Conservation (phyloP, 2,329 filamentous ascomycete genomes). For the Xylariaceae sp. region DNA sequence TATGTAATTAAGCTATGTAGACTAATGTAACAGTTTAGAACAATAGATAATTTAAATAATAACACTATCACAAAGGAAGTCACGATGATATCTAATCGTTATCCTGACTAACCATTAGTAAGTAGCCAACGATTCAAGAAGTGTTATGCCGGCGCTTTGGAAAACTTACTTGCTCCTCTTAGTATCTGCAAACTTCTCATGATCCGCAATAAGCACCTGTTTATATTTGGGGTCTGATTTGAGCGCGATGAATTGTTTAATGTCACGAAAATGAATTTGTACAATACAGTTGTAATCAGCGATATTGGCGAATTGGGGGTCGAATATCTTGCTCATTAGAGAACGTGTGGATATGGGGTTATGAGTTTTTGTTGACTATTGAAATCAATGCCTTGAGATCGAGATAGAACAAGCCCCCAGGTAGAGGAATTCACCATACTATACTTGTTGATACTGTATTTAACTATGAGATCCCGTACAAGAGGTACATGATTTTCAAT, state of each 20-base stretch:
- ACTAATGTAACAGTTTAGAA: too few species aligned
- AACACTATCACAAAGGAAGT: slow-evolving; percentile 3
- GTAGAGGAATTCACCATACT: slow-evolving; percentile 3
- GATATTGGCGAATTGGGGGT: slow-evolving; percentile 2
- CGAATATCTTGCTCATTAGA: slow-evolving; percentile 8
- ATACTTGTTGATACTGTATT: slow-evolving; percentile 5
- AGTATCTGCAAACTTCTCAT: slow-evolving; percentile 5
- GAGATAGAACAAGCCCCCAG: neutral
- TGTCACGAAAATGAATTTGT: slow-evolving; percentile 5
- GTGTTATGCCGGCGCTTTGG: too few species aligned
- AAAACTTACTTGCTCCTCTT: too few species aligned
- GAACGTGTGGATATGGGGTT: slow-evolving; percentile 1
- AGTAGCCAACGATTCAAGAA: too few species aligned
- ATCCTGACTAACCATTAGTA: neutral
- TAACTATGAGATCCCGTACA: slow-evolving; percentile 4
- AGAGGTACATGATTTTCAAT: slow-evolving; percentile 5
- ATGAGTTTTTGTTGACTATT: slow-evolving; percentile 2
- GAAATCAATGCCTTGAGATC: neutral
- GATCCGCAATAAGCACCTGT: slow-evolving; percentile 2
- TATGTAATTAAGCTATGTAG: too few species aligned
- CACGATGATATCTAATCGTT: slow-evolving; percentile 4
- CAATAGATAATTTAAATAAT: too few species aligned
- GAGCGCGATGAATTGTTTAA: slow-evolving; percentile 2
- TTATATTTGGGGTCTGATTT: slow-evolving; percentile 8
- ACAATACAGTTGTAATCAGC: slow-evolving; percentile 8